phyloP scores from a whole-genome alignment of 768 basidiomycete genomes.

The Phanerochaete sordida region DNA sequence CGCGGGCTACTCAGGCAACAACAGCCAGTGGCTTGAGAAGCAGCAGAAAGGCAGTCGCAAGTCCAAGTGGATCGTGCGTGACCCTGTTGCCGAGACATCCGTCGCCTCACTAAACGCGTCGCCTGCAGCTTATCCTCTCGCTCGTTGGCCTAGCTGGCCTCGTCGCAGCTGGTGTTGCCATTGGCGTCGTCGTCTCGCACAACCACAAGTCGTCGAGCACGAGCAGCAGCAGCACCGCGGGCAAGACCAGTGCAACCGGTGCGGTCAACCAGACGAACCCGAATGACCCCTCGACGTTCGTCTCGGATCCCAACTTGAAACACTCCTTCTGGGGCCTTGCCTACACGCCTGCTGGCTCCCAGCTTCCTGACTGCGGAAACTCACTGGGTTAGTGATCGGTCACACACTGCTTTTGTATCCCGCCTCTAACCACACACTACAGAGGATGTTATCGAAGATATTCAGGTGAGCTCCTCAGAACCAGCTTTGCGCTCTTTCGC shows the following conservation, averaged over 20 bases:
- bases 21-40: constrained; percentile 40
- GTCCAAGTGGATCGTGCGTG: constrained; percentile 58
- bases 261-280: constrained; percentile 38
- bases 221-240: constrained; percentile 10
- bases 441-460: constrained; percentile 63
- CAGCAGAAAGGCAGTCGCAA: constrained; percentile 23
- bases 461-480: constrained; percentile 50
- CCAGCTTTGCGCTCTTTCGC: too few species aligned
- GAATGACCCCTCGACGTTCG: constrained; percentile 77
- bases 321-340: constrained; percentile 84
- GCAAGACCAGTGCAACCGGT: constrained; percentile 10
- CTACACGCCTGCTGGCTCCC: constrained; percentile 78
- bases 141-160: constrained; percentile 45
- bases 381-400: constrained; percentile 30
- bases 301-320: constrained; percentile 61
- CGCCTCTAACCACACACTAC: background rate
- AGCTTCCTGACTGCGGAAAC: constrained; percentile 67
- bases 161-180: constrained; percentile 53
- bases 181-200: constrained; percentile 65
- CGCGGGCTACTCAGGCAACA: constrained; percentile 22
- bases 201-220: constrained; percentile 31
- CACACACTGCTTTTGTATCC: background rate
- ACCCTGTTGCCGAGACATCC: background rate
- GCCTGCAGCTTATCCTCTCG: constrained; percentile 39
- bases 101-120: background rate